Evolutionary conservation across 257 asterid species (phyloP).

Genomic region (Hygrophila difformis): DNA sequence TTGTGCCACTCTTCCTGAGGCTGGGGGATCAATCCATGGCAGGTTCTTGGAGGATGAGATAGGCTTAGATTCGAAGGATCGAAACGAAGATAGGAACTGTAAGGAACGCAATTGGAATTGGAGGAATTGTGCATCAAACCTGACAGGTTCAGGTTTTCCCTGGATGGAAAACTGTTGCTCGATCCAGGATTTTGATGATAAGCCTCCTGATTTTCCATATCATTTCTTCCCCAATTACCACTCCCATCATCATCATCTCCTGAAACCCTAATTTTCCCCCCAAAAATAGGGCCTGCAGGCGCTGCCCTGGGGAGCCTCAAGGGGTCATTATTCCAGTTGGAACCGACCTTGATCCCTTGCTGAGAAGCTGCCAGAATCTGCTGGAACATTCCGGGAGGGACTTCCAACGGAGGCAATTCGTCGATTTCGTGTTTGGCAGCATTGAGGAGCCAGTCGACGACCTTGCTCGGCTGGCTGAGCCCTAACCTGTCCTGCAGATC

Average conservation of each 20-base stretch:
- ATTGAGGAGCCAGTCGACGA: constrained; percentile 75
- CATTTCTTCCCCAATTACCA: constrained; percentile 13
- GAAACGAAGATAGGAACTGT: constrained; percentile 35
- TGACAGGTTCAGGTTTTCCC: constrained; percentile 19
- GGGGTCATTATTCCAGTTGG: not conserved
- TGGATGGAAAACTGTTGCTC: constrained; percentile 19
- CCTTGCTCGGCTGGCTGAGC: constrained; percentile 75
- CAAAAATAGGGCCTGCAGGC: not conserved
- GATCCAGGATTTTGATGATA: constrained; percentile 14
- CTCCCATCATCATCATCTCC: constrained; percentile 12
- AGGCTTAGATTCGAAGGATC: constrained; percentile 50
- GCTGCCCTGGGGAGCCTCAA: not conserved
- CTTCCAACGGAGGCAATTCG: constrained; percentile 62
- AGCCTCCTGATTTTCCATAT: constrained; percentile 10
- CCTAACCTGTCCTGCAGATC: constrained; percentile 85
- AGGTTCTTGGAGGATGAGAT: constrained; percentile 40
- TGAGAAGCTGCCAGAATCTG: constrained; percentile 11
- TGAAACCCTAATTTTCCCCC: constrained; percentile 16
- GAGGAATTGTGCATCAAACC: constrained; percentile 10
- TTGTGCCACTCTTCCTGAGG: constrained; percentile 35
- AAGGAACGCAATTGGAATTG: no score
- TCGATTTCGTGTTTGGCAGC: constrained; percentile 69
- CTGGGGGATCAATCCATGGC: constrained; percentile 19
- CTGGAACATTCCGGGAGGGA: constrained; percentile 45
- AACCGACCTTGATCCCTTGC: constrained; percentile 23